phyloP scores from a whole-genome alignment of 495 filamentous ascomycete species.

The Copromyces sp. region DNA sequence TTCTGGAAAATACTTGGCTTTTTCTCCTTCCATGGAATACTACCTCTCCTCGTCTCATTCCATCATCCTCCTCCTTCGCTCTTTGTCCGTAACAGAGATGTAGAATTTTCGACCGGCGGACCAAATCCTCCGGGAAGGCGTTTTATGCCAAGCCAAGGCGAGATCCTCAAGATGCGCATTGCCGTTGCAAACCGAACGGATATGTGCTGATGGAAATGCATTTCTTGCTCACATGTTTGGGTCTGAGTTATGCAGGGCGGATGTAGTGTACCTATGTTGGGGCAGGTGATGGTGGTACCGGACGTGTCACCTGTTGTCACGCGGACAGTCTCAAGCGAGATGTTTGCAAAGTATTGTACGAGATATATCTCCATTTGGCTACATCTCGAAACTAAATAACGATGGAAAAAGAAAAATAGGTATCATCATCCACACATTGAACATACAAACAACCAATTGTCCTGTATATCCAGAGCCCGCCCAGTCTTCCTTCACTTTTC shows the following conservation, averaged over 20 bases:
- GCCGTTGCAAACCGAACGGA: background rate
- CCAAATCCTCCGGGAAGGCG: background rate
- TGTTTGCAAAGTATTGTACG: background rate
- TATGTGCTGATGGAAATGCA: background rate
- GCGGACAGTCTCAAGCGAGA: too few species aligned
- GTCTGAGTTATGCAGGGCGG: background rate
- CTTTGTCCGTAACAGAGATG: too few species aligned
- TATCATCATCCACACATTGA: background rate
- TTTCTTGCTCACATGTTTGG: background rate
- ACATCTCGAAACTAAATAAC: constrained; percentile 2
- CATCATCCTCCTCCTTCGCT: too few species aligned
- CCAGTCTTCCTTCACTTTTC: background rate
- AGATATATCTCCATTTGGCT: background rate
- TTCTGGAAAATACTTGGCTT: too few species aligned
- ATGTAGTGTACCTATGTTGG: background rate
- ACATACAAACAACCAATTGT: too few species aligned
- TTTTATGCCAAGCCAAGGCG: background rate
- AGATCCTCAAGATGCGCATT: background rate
- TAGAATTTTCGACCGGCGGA: background rate
- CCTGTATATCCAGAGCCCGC: background rate
- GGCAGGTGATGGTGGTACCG: background rate
- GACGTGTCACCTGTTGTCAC: background rate
- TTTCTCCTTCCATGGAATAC: too few species aligned
- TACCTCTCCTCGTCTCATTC: too few species aligned
- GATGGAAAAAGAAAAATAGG: background rate